These are phyloP conservation scores for Phytophthora vignae DNA, from an alignment of 352 stramenopile genomes.

Conservation along the genomic window DNA sequence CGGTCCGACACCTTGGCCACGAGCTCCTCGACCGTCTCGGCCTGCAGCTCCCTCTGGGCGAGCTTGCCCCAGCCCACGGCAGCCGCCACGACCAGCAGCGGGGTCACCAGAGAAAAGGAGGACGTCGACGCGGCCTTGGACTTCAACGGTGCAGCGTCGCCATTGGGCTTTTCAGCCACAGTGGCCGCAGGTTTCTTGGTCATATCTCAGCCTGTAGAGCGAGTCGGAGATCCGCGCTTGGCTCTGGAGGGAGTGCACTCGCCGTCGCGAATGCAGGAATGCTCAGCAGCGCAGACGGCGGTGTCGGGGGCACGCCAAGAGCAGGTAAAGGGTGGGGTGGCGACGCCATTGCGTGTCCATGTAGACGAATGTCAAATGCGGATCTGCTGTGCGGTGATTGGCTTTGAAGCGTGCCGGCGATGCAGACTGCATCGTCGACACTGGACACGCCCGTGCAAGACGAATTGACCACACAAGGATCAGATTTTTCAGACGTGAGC, in stretches of 20 bases:
- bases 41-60: slow-evolving; percentile 25
- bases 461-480: background rate
- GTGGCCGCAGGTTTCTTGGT: slow-evolving; percentile 9
- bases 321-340: slow-evolving; percentile 29
- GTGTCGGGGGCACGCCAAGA: background rate
- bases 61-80: slow-evolving; percentile 28
- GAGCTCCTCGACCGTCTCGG: slow-evolving; percentile 29
- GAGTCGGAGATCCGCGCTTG: slow-evolving; percentile 13
- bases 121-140: slow-evolving; percentile 10
- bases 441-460: slow-evolving; percentile 15
- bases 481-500: slow-evolving; percentile 7
- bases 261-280: slow-evolving; percentile 31
- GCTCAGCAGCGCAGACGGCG: slow-evolving; percentile 4
- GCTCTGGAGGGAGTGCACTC: slow-evolving; percentile 11
- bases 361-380: slow-evolving; percentile 31
- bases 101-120: slow-evolving; percentile 22
- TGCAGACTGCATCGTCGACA: slow-evolving; percentile 16
- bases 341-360: slow-evolving; percentile 38
- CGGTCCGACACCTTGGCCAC: slow-evolving; percentile 28
- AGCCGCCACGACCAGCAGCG: slow-evolving; percentile 29
- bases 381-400: slow-evolving; percentile 26
- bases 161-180: background rate
- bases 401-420: background rate
- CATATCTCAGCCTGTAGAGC: slow-evolving; percentile 28
- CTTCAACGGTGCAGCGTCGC: slow-evolving; percentile 11